These are phyloP conservation scores for Conringia planisiliqua DNA, from an alignment of 345 rosid species.

Conservation along the genomic window DNA sequence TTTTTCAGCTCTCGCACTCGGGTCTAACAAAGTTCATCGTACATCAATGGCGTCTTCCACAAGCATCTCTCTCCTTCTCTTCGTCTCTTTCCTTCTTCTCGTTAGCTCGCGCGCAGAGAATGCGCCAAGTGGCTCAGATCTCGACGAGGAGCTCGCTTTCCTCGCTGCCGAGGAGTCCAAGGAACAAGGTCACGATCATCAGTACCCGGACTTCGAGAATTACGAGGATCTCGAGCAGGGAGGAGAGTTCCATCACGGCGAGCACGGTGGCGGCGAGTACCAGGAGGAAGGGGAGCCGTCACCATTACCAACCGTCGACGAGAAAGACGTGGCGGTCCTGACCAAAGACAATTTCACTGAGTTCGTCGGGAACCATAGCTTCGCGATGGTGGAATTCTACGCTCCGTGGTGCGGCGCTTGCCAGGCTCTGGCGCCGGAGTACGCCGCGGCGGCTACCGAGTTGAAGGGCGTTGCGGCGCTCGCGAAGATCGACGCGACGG, in stretches of 20 bases:
- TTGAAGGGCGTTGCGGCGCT: constrained; percentile 46
- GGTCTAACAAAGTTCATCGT: not conserved
- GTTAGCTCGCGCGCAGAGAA: constrained; percentile 18
- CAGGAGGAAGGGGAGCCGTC: constrained; percentile 3
- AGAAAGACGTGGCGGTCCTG: constrained; percentile 44
- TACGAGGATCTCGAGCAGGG: constrained; percentile 44
- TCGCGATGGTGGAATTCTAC: constrained; percentile 46
- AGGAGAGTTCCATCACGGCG: constrained; percentile 23
- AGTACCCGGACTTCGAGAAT: constrained; percentile 36
- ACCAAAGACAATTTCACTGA: constrained; percentile 41
- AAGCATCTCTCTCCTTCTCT: constrained; percentile 25
- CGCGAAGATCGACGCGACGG: constrained; percentile 43
- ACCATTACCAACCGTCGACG: constrained; percentile 21
- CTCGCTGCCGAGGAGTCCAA: constrained; percentile 43
- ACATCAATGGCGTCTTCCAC: constrained; percentile 32
- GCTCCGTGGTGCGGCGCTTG: constrained; percentile 55
- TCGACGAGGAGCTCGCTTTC: constrained; percentile 60
- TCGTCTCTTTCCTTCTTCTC: constrained; percentile 22
- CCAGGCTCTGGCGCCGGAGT: constrained; percentile 39
- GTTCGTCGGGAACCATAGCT: constrained; percentile 33
- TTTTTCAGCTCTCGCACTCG: not conserved
- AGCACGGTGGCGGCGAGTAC: constrained; percentile 24
- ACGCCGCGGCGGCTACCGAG: constrained; percentile 48
- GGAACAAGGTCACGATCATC: constrained; percentile 25
- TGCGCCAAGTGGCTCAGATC: constrained; percentile 22